Base-by-base conservation (phyloP, 305 asterid genomes). In the Fraxinus platypoda region DNA sequence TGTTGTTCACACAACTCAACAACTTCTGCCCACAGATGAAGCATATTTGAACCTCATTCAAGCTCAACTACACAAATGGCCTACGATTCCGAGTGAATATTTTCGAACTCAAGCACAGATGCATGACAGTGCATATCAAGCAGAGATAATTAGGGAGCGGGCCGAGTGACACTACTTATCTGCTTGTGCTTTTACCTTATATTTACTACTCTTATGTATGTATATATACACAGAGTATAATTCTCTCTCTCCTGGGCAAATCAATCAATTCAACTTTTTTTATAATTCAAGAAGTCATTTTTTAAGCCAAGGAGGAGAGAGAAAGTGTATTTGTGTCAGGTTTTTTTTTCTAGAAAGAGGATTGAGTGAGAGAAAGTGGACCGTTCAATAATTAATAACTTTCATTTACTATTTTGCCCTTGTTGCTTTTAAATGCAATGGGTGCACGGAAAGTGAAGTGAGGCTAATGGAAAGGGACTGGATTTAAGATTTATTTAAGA, bases 241-340 rank as follows among this genome's bases (percentile, higher is more conserved):
- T 76, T 35, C 33, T 30, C 33, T 30, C 33, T 30, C 33, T 30
- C 33, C 82, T 54, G 82, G 77, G 83, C 78, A 66, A 83, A 82
- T 79, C 86, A 86, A 82, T 86, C 86, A 84, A 83, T 86, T 88
- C 83, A 84, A 84, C 74, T 84, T 73, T 84, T 75, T 57, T 35
- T 86, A 78, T 52, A 52, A 52, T 4, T 52, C 23, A 17, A 52
- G 23, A 52, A 17, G 82, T 79, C 82, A 75, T 75, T 78, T 87
- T 84, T 43, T 12, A 43, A 78, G 81, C 31, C 34, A 35, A 43
- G 59, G 23, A 12, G 34, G 81, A 82, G 82, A 80, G 77, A 83
- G 85, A 83, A 46, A 78, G 86, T 81, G 81, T 80, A 84, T 84
- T 86, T 83, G 81, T 80, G 89, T 84, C 87, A 86, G 87, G 79